Evolutionary conservation across 1,139 yeast genomes (phyloP), one percentile per base, ranked within the genome.

Genomic region (Hansenula sp.): DNA sequence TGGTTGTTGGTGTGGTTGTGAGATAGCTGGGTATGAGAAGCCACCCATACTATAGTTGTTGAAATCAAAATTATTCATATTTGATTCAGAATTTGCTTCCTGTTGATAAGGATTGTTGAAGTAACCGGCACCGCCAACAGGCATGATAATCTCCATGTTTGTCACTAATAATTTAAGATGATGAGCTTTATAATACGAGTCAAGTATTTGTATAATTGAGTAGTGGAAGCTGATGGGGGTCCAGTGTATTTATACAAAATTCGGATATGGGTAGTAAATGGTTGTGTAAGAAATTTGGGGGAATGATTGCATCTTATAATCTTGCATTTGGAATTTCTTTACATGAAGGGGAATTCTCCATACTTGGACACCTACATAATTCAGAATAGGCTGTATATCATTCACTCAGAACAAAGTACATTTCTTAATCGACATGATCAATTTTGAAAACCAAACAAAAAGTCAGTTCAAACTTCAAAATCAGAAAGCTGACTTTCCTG

Each of bases 111-210:
- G 26, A 18, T 13, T 25, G 18, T 33, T 33, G 29, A 10, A 10
- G 17, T 33, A 25, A 13, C 24, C 35, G 3, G 22, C 12, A 29
- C 35, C 25, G 14, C 35, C 24, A 18, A 19, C 24, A 13, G 35
- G 35, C 35, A 25, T 33, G n/a, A 33, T 18, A 18, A 33, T 25
- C 24, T 33, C 35, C 35, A 33, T 32, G 3, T 22, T 25, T 16
- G 19, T 16, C 9, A 10, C 4, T 11, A 12, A 11, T 20, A 11
- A 22, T 6, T 11, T 10, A 6, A 3, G 8, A n/a, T 13, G 5
- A 14, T 8, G 24, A 13, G 3, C 6, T 21, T 31, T 7, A 21
- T 31, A 11, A 17, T 21, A 7, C 10, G 19, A 21, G 9, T 21
- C 9, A 11, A 11, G 13, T 7, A 22, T 32, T 16, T 32, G 16